phyloP scores from a whole-genome alignment of 2,329 filamentous ascomycete genomes.

The Neoarthrinium moseri region DNA sequence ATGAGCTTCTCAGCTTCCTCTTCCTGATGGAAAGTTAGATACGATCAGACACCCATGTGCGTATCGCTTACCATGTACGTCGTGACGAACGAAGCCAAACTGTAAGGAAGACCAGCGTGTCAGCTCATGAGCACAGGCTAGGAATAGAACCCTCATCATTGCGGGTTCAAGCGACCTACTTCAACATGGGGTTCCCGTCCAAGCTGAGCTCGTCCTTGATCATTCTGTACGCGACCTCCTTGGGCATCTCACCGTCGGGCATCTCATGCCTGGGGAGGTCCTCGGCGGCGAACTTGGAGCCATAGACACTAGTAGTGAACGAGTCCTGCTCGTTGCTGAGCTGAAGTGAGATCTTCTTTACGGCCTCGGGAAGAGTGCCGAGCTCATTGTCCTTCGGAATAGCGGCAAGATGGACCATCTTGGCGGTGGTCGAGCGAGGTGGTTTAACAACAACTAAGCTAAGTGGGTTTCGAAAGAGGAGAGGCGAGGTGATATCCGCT shows the following conservation, averaged over 20 bases:
- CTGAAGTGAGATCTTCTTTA: slow-evolving; percentile 44
- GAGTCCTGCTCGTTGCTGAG: slow-evolving; percentile 52
- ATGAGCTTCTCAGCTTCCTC: slow-evolving; percentile 96
- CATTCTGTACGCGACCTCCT: slow-evolving; percentile 91
- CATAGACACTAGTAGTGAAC: slow-evolving; percentile 82
- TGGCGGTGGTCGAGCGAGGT: too few relatives aligned
- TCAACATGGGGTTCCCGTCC: slow-evolving; percentile 87
- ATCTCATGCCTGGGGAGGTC: slow-evolving; percentile 84
- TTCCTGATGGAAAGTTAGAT: slow-evolving; percentile 54
- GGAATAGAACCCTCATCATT: slow-evolving; percentile 3
- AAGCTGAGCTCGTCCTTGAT: slow-evolving; percentile 93
- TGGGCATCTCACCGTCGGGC: slow-evolving; percentile 87
- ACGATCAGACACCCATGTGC: slow-evolving; percentile 12
- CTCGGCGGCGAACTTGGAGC: slow-evolving; percentile 76
- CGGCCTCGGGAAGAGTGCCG: slow-evolving; percentile 29
- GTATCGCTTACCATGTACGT: slow-evolving; percentile 77
- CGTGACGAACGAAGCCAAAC: slow-evolving; percentile 88
- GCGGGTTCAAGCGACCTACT: slow-evolving; percentile 44
- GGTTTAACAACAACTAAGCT: too few relatives aligned
- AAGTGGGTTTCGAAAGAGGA: too few relatives aligned
- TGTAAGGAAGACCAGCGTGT: slow-evolving; percentile 32
- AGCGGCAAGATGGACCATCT: slow-evolving; percentile 52
- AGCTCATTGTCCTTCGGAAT: slow-evolving; percentile 32
- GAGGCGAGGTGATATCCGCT: too few relatives aligned
- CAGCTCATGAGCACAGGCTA: background rate